These are phyloP conservation scores for Amylocarpus encephaloides DNA, from an alignment of 2,329 filamentous ascomycete species.

Conservation along the genomic window DNA sequence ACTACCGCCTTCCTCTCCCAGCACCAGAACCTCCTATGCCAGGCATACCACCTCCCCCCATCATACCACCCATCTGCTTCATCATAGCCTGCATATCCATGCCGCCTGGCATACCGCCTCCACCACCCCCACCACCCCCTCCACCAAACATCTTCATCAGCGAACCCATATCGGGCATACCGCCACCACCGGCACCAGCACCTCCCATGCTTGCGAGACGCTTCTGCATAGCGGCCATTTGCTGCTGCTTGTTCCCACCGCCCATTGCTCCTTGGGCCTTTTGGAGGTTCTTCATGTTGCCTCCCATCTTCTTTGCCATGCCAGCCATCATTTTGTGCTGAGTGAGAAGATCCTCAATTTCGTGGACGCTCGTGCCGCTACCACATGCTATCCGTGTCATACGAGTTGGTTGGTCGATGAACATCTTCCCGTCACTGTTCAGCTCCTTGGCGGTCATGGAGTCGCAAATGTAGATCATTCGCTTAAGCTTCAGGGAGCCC, in stretches of 20 bases:
- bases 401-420: slow-evolving; percentile 83
- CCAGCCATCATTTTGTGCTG: slow-evolving; percentile 98
- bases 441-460: slow-evolving; percentile 96
- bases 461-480: slow-evolving; percentile 99
- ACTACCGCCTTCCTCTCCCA: slow-evolving; percentile 26
- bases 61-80: slow-evolving; percentile 54
- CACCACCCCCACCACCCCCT: slow-evolving; percentile 55
- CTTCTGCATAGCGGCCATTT: slow-evolving; percentile 97
- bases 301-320: slow-evolving; percentile 99
- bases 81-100: slow-evolving; percentile 78
- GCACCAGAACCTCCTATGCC: slow-evolving; percentile 38
- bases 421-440: slow-evolving; percentile 89
- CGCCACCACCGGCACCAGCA: slow-evolving; percentile 50
- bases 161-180: slow-evolving; percentile 75
- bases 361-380: slow-evolving; percentile 81
- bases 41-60: slow-evolving; percentile 40
- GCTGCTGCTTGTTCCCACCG: slow-evolving; percentile 84
- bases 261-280: slow-evolving; percentile 85
- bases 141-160: slow-evolving; percentile 85
- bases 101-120: slow-evolving; percentile 45
- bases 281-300: slow-evolving; percentile 97
- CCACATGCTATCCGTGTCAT: slow-evolving; percentile 90
- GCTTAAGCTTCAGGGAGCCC: slow-evolving; percentile 84
- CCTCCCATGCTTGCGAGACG: slow-evolving; percentile 88
- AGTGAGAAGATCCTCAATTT: slow-evolving; percentile 94